phyloP scores from a whole-genome alignment of 2,329 filamentous ascomycete species.

The Sclerotinia subarctica region DNA sequence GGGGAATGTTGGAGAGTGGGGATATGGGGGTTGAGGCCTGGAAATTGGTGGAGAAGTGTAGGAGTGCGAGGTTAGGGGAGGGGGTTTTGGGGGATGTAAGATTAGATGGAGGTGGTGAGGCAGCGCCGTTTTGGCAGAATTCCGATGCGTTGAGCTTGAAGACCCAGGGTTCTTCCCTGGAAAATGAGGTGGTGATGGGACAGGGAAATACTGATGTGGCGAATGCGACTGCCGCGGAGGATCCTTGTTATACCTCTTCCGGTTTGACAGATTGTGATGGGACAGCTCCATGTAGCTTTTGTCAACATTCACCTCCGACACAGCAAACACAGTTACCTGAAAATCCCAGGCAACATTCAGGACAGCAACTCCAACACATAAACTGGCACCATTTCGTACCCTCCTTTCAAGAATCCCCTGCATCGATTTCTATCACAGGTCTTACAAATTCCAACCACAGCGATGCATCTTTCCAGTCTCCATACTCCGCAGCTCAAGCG shows the following conservation, averaged over 20 bases:
- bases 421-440: too few relatives aligned
- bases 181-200: neutral
- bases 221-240: neutral
- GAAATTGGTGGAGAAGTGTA: conserved; percentile 4
- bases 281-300: neutral
- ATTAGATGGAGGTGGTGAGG: neutral
- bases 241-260: neutral
- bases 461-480: too few relatives aligned
- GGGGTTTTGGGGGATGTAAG: neutral
- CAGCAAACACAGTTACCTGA: neutral
- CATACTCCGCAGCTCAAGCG: too few relatives aligned
- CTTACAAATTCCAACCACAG: too few relatives aligned
- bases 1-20: neutral
- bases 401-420: neutral
- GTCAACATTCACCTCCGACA: neutral
- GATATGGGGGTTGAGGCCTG: neutral
- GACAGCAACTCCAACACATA: neutral
- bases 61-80: conserved; percentile 1
- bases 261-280: neutral
- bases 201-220: neutral
- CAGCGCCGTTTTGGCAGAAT: too few relatives aligned
- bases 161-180: neutral
- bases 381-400: neutral
- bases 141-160: neutral
- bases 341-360: neutral